Base-by-base conservation (phyloP, 768 basidiomycete genomes). In the Gloeostereum incarnatum region DNA sequence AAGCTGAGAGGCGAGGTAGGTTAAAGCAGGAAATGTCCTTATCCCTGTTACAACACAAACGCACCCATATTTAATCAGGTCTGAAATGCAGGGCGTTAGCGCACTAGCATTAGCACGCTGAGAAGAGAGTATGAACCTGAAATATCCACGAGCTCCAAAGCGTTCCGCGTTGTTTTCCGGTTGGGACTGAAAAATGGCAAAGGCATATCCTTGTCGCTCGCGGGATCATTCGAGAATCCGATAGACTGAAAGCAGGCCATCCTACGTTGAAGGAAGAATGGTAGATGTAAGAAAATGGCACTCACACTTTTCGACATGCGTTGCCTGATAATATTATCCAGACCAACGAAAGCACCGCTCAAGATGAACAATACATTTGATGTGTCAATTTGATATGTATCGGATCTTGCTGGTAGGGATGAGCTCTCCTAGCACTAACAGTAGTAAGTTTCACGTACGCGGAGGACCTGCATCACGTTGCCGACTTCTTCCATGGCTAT, bases 311-410 rank as follows among this genome's bases (percentile, higher is more conserved):
- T 91, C 8, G 81, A 77, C 8, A 90, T 67, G 26, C 92, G 70
- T 38, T 79, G 67, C 53, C 79, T 81, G 45, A 98, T 77, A 18
- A 97, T 61, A 36, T 67, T 74, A 30, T 96, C 92, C 35, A 97
- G 60, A 1, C 93, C 93, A 7, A 96, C 91, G 53, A 96, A 96
- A 1, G 94, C 94, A 2, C 94, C 94, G 35, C 90, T 92, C 8
- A 94, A 56, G 43, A 98, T 85, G 59, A 98, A 98, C n/a, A 98
- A 63, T 18, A 97, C 76, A 49, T 97, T 92, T 6, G 83, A 77
- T 0, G 91, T 94, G 56, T 92, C 85, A 25, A 92, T 80, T 37
- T 78, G 74, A 48, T 78, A 84, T 9, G 68, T 61, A 31, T 90
- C 88, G 1, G 78, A 68, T 50, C 73, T 84, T 20, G 62, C 65